Evolutionary conservation across 31 red algal genomes (phyloP).

Genomic region (Endocladia muricata): DNA sequence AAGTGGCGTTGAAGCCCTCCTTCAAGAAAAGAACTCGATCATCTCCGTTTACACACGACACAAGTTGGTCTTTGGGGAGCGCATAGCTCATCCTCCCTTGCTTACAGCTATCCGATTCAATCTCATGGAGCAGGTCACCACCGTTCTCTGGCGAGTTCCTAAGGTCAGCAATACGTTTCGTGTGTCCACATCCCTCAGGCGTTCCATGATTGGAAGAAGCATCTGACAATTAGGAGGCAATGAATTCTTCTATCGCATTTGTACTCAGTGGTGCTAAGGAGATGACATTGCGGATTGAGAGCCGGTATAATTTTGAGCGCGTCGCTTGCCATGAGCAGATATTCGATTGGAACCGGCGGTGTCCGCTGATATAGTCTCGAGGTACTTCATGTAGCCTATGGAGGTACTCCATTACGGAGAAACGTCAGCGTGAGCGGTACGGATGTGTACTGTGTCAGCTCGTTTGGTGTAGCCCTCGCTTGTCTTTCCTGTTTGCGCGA

Average conservation of each 20-base stretch:
- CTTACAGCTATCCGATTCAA: background rate
- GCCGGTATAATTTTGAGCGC: background rate
- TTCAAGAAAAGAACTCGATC: background rate
- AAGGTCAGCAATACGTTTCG: no score
- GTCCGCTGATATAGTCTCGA: background rate
- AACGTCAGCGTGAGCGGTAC: background rate
- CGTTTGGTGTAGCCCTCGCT: background rate
- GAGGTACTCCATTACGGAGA: conserved; percentile 4
- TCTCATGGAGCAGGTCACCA: background rate
- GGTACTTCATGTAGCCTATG: conserved; percentile 6
- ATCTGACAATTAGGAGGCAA: background rate
- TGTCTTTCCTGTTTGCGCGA: background rate
- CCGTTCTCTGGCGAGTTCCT: background rate
- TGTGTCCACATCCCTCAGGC: background rate
- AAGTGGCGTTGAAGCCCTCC: background rate
- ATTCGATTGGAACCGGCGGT: background rate
- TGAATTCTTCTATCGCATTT: background rate
- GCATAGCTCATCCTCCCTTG: background rate
- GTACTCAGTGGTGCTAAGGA: background rate
- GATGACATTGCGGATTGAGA: background rate
- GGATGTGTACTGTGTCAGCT: background rate
- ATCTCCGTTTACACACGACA: background rate
- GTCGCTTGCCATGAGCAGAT: conserved; percentile 13
- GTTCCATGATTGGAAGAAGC: background rate
- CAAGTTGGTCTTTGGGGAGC: background rate